A percentile compares a stretch with the other conserved stretches of the same genome.
Conservation (phyloP, 2,329 filamentous ascomycete species). For the Reticulascus tulasneorum region DNA sequence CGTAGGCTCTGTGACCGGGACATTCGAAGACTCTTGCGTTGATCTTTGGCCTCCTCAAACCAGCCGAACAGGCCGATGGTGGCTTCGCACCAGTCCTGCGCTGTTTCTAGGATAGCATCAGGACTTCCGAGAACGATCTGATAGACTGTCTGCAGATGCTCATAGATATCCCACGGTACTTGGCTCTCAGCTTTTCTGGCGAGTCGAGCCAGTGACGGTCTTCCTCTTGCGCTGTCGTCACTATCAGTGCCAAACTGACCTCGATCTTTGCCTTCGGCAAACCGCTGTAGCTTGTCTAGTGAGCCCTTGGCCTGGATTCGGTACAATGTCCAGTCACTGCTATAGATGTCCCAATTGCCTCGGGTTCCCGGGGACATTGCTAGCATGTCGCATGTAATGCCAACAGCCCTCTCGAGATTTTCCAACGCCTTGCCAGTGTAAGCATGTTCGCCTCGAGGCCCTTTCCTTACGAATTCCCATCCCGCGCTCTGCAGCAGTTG, state of each 20-base stretch:
- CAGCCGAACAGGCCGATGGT: constrained; percentile 78
- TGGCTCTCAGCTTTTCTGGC: constrained; percentile 76
- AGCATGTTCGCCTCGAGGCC: constrained; percentile 58
- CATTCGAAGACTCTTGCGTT: constrained; percentile 34
- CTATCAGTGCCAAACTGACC: constrained; percentile 23
- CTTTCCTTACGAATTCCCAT: constrained; percentile 71
- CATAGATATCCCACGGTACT: constrained; percentile 86
- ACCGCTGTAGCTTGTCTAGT: constrained; percentile 66
- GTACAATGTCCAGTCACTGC: constrained; percentile 79
- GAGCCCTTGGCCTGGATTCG: constrained; percentile 69
- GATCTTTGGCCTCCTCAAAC: constrained; percentile 78
- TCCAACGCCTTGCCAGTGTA: constrained; percentile 75
- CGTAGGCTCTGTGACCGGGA: constrained; percentile 35
- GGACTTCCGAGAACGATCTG: constrained; percentile 73
- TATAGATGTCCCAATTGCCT: constrained; percentile 78
- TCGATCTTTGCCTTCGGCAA: constrained; percentile 70
- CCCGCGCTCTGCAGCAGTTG: constrained; percentile 68
- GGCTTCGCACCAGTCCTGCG: constrained; percentile 91
- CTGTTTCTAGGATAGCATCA: constrained; percentile 69
- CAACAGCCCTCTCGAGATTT: constrained; percentile 70
- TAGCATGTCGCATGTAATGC: constrained; percentile 65
- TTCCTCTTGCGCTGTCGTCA: constrained; percentile 32
- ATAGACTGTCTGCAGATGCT: constrained; percentile 77
- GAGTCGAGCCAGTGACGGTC: constrained; percentile 58
- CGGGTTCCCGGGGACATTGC: constrained; percentile 67